phyloP scores from a whole-genome alignment of 495 filamentous ascomycete species.

The Geopyxis carbonaria region DNA sequence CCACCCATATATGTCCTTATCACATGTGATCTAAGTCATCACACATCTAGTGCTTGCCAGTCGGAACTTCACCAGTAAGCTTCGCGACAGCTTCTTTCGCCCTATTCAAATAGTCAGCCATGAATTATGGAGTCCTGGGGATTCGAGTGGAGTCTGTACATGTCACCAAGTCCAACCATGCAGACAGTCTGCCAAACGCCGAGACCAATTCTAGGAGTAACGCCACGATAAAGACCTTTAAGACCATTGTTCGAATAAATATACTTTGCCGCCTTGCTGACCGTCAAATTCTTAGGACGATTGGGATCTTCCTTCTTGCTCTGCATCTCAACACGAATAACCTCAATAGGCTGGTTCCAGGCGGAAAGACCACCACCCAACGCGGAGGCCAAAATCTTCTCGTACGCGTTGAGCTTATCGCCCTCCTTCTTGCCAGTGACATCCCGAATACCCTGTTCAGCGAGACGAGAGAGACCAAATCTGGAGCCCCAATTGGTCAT shows the following conservation, averaged over 20 bases:
- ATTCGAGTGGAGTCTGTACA: too few species aligned
- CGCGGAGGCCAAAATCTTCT: slow-evolving; percentile 80
- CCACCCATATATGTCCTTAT: too few species aligned
- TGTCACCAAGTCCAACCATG: slow-evolving; percentile 98
- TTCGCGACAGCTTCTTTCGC: slow-evolving; percentile 96
- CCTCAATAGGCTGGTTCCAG: slow-evolving; percentile 99
- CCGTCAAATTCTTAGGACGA: slow-evolving; percentile 95
- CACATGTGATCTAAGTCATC: background rate
- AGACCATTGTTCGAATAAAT: slow-evolving; percentile 81
- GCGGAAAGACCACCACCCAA: slow-evolving; percentile 85
- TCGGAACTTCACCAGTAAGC: slow-evolving; percentile 82
- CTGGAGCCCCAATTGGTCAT: slow-evolving; percentile 98
- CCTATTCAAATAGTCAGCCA: slow-evolving; percentile 34
- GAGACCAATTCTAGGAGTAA: slow-evolving; percentile 81
- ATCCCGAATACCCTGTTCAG: slow-evolving; percentile 72
- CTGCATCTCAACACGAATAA: slow-evolving; percentile 99
- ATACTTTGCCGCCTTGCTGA: slow-evolving; percentile 79
- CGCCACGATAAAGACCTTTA: slow-evolving; percentile 88
- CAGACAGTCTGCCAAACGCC: slow-evolving; percentile 99
- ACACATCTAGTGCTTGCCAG: slow-evolving; percentile 75
- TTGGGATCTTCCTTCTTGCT: slow-evolving; percentile 95
- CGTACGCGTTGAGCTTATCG: slow-evolving; percentile 54
- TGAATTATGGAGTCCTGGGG: background rate
- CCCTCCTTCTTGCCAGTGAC: slow-evolving; percentile 62
- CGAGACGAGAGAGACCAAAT: slow-evolving; percentile 80